phyloP scores from a whole-genome alignment of 495 filamentous ascomycete genomes.

The Zalerion maritima region DNA sequence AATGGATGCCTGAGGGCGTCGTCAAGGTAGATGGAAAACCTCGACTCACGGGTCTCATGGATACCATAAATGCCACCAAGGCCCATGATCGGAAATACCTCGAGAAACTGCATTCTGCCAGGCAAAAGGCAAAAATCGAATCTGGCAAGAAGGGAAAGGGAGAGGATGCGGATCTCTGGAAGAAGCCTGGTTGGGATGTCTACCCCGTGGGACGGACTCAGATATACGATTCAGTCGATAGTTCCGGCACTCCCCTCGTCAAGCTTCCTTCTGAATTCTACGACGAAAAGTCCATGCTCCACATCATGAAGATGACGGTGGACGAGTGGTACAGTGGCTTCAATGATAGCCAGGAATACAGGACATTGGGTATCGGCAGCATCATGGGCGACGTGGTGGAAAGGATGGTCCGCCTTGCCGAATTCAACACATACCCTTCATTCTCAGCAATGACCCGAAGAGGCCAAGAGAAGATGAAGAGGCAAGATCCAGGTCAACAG shows the following conservation, averaged over 20 bases:
- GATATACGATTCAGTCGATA: no score
- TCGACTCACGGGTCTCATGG: conserved; percentile 77
- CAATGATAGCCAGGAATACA: conserved; percentile 68
- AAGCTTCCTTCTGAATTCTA: conserved; percentile 77
- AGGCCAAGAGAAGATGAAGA: conserved; percentile 23
- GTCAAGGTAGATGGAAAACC: conserved; percentile 78
- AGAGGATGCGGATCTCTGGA: no score
- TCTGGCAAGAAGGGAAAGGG: no score
- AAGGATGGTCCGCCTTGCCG: conserved; percentile 63
- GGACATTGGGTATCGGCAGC: conserved; percentile 69
- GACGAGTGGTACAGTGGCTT: conserved; percentile 95
- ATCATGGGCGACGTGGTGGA: conserved; percentile 73
- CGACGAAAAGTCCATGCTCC: conserved; percentile 49
- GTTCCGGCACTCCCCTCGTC: no score
- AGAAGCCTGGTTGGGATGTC: no score
- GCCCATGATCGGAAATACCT: no score
- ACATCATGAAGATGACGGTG: conserved; percentile 64
- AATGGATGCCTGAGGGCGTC: conserved; percentile 66
- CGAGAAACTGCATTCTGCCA: no score
- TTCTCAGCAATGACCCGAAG: no score
- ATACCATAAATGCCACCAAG: conserved; percentile 76
- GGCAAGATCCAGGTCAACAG: conserved; percentile 46
- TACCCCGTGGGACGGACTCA: no score
- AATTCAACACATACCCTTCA: no score
- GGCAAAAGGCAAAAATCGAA: no score